Evolutionary conservation across 495 filamentous ascomycete genomes (phyloP), one percentile per base, ranked within the genome.

Genomic region (Cercophora samala): DNA sequence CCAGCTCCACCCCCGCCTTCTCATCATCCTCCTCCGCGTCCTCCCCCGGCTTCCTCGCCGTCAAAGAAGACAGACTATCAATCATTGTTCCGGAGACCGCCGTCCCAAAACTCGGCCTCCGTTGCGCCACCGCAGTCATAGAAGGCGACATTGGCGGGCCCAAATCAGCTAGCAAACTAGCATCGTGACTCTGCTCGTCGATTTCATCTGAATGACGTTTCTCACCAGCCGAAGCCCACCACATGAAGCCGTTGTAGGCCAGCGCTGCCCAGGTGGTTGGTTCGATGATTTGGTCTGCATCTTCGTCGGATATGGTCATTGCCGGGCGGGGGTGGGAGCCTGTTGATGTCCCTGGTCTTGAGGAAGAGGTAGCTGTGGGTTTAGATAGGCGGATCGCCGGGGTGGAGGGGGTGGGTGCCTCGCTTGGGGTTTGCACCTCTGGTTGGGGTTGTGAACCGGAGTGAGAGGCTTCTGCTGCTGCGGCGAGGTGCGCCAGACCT

Each of bases 201-300:
- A 81, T 75, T 52, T 84, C 78, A 18, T 80, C 77, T 42, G 81
- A 75, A 23, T 86, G 84, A 2, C 88, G 84, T 75, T 91, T 87
- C 77, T 98, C 95, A 59, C 95, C 95, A 0, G 95, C 95, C 1
- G 92, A 93, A 0, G 95, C 95, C 95, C 95, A 99, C 94, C 94
- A 99, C 80, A 97, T 93, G 81, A 97, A 97, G 4, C 90, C 89
- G 25, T 85, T 87, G 74, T 97, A 98, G 9, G 93, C 93, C 15
- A 97, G 85, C 6, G 91, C 91, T 0, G 92, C 83, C 95, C 94
- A 98, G n/a, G 89, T 91, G 51, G 88, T 81, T 0, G 92, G 89
- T 70, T 97, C 93, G 56, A 91, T 84, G 24, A 93, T 82, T 37
- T 75, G 70, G 42, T 85, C 84, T 51, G 78, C 80, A 29, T 83